Evolutionary conservation across 345 rosid species (phyloP).

Genomic region (Salix koriyanagi): DNA sequence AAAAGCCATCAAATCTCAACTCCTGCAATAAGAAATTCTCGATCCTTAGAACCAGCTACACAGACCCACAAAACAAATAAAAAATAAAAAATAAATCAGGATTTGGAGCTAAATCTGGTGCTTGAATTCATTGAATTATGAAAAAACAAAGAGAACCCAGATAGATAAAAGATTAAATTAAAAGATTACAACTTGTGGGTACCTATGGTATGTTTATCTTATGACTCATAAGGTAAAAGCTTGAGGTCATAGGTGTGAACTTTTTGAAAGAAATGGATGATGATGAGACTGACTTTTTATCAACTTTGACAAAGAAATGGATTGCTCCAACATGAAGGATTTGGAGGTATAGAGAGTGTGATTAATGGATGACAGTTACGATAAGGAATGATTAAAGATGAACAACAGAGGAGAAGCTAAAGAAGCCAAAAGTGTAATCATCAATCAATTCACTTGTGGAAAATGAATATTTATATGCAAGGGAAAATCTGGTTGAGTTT

Average conservation of each 20-base stretch:
- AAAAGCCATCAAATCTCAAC: background rate
- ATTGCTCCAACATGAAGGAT: background rate
- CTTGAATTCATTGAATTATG: background rate
- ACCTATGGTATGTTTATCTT: background rate
- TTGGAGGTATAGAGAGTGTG: background rate
- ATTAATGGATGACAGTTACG: background rate
- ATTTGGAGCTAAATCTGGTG: background rate
- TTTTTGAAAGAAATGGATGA: background rate
- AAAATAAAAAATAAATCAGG: background rate
- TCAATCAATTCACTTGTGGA: background rate
- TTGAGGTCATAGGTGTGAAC: background rate
- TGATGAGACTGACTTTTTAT: background rate
- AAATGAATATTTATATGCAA: constrained; percentile 1
- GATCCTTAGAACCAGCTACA: constrained; percentile 1
- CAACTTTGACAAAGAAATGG: background rate
- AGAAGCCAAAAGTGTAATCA: background rate
- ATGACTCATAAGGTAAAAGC: background rate
- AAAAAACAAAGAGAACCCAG: constrained; percentile 2
- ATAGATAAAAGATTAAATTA: background rate
- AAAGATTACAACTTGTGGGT: background rate
- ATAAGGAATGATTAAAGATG: background rate
- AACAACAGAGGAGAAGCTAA: background rate
- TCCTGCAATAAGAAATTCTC: background rate
- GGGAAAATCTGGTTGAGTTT: no score
- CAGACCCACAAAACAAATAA: background rate